phyloP scores from a whole-genome alignment of 2,329 filamentous ascomycete species.

The Alternaria ethzedia region DNA sequence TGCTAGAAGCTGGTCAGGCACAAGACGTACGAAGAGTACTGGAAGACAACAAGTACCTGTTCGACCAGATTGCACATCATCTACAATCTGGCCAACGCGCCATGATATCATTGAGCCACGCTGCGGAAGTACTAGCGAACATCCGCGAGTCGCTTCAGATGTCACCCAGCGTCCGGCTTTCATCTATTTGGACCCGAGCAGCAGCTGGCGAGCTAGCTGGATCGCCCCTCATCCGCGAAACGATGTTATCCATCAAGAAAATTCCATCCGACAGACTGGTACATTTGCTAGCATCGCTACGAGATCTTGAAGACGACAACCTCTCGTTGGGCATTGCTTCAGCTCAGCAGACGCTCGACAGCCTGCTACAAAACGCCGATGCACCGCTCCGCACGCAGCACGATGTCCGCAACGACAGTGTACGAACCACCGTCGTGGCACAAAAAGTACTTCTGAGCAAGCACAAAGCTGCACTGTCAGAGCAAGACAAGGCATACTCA shows the following conservation, averaged over 20 bases:
- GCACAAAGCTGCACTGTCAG: constrained; percentile 72
- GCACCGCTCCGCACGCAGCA: constrained; percentile 73
- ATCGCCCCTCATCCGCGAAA: constrained; percentile 59
- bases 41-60: constrained; percentile 64
- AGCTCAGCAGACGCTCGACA: constrained; percentile 45
- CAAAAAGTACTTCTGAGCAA: constrained; percentile 82
- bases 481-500: constrained; percentile 74
- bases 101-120: constrained; percentile 50
- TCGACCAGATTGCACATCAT: constrained; percentile 49
- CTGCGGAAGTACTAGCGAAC: constrained; percentile 41
- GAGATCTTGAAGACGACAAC: constrained; percentile 11
- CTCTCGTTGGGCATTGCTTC: constrained; percentile 28
- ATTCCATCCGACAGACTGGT: constrained; percentile 62
- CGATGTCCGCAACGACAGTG: constrained; percentile 70
- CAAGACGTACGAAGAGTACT: constrained; percentile 62
- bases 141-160: constrained; percentile 50
- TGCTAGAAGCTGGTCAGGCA: constrained; percentile 45
- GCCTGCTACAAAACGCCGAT: constrained; percentile 30
- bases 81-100: constrained; percentile 48
- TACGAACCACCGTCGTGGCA: constrained; percentile 79
- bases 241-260: constrained; percentile 66
- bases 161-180: constrained; percentile 45
- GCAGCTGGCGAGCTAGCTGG: constrained; percentile 63
- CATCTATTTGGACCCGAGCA: constrained; percentile 66
- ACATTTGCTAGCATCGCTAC: constrained; percentile 51